Conservation (phyloP, 1,284 basidiomycete species). For the Irpex lacteus region DNA sequence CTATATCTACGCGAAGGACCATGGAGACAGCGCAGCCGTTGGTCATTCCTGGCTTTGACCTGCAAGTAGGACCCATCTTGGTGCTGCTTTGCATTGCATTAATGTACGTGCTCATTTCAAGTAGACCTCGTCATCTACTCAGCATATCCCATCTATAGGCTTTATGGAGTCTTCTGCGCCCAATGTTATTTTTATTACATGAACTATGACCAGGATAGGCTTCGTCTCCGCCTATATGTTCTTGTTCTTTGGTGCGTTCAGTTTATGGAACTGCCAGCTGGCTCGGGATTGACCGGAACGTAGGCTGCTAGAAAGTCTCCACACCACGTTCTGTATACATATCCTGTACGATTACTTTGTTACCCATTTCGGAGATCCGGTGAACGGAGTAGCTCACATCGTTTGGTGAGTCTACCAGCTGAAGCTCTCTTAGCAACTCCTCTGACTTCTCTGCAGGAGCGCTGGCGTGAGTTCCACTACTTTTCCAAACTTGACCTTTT, state of each 20-base stretch:
- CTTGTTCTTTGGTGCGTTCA: background rate
- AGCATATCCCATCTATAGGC: background rate
- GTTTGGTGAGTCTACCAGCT: slow-evolving; percentile 4
- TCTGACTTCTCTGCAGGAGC: slow-evolving; percentile 2
- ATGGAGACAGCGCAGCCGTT: background rate
- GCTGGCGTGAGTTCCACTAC: background rate
- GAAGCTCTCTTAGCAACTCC: too few species aligned
- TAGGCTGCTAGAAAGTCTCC: background rate
- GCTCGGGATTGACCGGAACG: background rate
- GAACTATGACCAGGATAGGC: background rate
- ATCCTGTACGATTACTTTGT: slow-evolving; percentile 1
- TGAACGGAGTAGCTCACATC: background rate
- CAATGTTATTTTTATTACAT: slow-evolving; percentile 4
- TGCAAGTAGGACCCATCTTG: slow-evolving; percentile 4
- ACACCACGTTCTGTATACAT: slow-evolving; percentile 2
- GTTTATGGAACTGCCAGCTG: too few species aligned
- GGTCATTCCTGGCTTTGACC: background rate
- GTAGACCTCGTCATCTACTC: background rate
- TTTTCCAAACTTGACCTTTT: background rate
- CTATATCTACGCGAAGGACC: background rate
- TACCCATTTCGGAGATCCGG: background rate
- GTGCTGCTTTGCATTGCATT: slow-evolving; percentile 1
- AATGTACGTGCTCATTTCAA: background rate
- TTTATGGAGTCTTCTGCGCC: background rate
- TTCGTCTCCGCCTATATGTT: background rate